phyloP scores from a whole-genome alignment of 2,329 filamentous ascomycete species.

The Phialophora verrucosa region DNA sequence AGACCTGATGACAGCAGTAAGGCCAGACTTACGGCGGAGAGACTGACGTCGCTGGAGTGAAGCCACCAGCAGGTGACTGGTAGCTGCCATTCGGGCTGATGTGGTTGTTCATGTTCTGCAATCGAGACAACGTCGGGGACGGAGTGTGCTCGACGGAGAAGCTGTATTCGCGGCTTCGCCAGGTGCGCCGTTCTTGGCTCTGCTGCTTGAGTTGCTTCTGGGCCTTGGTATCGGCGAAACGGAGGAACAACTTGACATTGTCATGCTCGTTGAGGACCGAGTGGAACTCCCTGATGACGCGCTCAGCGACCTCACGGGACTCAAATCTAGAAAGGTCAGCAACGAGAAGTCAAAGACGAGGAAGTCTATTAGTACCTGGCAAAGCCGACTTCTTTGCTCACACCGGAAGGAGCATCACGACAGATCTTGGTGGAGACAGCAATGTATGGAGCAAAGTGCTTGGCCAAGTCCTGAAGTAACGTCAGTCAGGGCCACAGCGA shows the following conservation, averaged over 20 bases:
- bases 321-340: conserved; percentile 71
- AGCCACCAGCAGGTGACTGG: conserved; percentile 51
- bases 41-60: conserved; percentile 56
- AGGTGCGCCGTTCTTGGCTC: conserved; percentile 91
- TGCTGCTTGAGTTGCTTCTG: conserved; percentile 97
- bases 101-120: conserved; percentile 49
- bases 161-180: conserved; percentile 95
- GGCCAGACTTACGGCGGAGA: conserved; percentile 52
- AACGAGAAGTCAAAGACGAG: conserved; percentile 23
- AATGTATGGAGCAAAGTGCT: conserved; percentile 58
- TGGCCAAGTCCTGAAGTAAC: conserved; percentile 72
- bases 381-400: conserved; percentile 96
- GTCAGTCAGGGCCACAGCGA: conserved; percentile 34
- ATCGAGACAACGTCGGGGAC: conserved; percentile 50
- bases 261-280: conserved; percentile 78
- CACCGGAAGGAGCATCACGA: conserved; percentile 80
- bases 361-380: conserved; percentile 68
- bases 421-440: conserved; percentile 95
- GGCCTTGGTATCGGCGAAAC: conserved; percentile 93
- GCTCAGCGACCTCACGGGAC: conserved; percentile 83
- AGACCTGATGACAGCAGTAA: conserved; percentile 12
- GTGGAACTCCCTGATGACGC: conserved; percentile 85
- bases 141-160: conserved; percentile 57
- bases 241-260: conserved; percentile 85
- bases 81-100: conserved; percentile 52